phyloP scores from a whole-genome alignment of 2,329 filamentous ascomycete genomes.

The Pseudogymnoascus sp. region DNA sequence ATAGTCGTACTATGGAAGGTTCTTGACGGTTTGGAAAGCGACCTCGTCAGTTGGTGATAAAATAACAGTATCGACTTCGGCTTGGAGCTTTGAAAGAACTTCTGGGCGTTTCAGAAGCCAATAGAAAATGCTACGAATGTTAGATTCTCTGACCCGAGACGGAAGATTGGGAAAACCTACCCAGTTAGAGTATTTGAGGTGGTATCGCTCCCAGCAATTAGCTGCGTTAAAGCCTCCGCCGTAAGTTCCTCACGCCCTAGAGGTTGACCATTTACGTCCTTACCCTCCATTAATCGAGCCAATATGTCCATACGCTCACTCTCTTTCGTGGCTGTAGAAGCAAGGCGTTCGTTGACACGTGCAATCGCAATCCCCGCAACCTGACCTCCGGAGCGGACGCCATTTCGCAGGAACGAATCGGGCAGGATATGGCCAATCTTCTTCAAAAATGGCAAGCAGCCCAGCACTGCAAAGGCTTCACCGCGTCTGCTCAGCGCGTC shows the following conservation, averaged over 20 bases:
- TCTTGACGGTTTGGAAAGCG: slow-evolving; percentile 58
- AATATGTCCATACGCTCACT: slow-evolving; percentile 68
- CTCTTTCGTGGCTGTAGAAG: slow-evolving; percentile 48
- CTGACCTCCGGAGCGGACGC: slow-evolving; percentile 63
- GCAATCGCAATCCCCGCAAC: slow-evolving; percentile 81
- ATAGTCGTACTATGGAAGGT: slow-evolving; percentile 63
- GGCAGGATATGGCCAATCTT: slow-evolving; percentile 71
- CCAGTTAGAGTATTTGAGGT: slow-evolving; percentile 55
- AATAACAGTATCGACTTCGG: slow-evolving; percentile 61
- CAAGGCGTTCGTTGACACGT: slow-evolving; percentile 63
- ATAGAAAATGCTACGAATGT: slow-evolving; percentile 66
- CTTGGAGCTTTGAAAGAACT: slow-evolving; percentile 61
- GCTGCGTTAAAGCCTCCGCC: slow-evolving; percentile 77
- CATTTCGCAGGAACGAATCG: slow-evolving; percentile 68
- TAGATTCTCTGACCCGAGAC: neutral
- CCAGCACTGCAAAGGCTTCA: slow-evolving; percentile 72
- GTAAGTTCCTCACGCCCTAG: slow-evolving; percentile 71
- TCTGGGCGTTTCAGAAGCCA: slow-evolving; percentile 60
- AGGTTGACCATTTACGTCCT: slow-evolving; percentile 66
- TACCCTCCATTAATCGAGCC: slow-evolving; percentile 73
- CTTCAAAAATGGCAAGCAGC: slow-evolving; percentile 62
- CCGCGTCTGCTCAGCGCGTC: slow-evolving; percentile 82
- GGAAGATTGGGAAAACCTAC: neutral
- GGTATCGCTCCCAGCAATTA: slow-evolving; percentile 69
- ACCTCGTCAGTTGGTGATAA: slow-evolving; percentile 54